Percentiles rank a stretch among this genome's conserved stretches.
Evolutionary conservation across 2,329 filamentous ascomycete species (phyloP).

Genomic region (Trichoderma atrobrunneum): DNA sequence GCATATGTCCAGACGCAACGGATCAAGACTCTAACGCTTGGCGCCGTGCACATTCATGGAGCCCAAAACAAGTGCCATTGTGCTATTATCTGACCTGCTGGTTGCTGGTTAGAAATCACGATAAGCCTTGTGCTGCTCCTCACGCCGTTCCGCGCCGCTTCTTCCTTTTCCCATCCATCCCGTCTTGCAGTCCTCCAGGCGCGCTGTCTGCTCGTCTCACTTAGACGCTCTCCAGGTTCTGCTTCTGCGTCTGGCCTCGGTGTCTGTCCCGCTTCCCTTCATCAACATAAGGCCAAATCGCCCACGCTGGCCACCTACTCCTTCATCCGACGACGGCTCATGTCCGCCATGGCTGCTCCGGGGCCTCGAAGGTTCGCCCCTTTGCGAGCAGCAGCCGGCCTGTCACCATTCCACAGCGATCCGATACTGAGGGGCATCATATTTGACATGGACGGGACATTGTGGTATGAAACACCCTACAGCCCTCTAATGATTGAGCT

Average conservation of each 20-base stretch:
- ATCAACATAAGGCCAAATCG: neutral
- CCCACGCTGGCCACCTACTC: conserved; percentile 4
- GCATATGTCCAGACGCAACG: conserved; percentile 12
- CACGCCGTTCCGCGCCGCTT: conserved; percentile 8
- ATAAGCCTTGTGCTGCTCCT: conserved; percentile 7
- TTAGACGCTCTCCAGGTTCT: neutral
- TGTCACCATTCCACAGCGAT: conserved; percentile 30
- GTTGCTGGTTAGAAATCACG: neutral
- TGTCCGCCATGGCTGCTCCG: conserved; percentile 41
- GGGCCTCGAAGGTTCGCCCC: conserved; percentile 54
- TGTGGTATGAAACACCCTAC: conserved; percentile 63
- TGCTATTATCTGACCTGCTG: conserved; percentile 1
- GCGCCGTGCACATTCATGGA: conserved; percentile 10
- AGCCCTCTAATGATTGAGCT: neutral
- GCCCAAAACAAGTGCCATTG: conserved; percentile 5
- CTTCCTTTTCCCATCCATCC: neutral
- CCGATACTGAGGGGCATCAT: conserved; percentile 60
- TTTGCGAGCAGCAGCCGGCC: conserved; percentile 39
- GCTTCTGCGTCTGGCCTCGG: neutral
- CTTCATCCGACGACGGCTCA: conserved; percentile 12
- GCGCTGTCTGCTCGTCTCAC: neutral
- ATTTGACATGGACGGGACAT: conserved; percentile 93
- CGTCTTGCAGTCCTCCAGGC: neutral
- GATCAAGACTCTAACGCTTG: conserved; percentile 13
- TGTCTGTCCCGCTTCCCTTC: neutral